Evolutionary conservation across 1,139 yeast species (phyloP).

Genomic region (Yamadazyma jaroonii): DNA sequence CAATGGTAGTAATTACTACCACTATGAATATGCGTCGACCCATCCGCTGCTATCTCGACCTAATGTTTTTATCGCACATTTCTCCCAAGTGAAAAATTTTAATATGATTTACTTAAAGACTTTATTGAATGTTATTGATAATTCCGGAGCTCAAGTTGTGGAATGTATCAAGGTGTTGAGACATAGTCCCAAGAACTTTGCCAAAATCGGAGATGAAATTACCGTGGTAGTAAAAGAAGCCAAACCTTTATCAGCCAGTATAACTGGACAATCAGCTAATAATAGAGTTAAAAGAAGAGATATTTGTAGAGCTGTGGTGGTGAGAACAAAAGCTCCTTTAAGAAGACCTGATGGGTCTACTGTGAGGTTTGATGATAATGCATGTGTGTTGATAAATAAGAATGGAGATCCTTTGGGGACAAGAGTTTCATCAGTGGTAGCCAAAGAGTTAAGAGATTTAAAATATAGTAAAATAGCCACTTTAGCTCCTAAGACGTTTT

Average conservation of each 20-base stretch:
- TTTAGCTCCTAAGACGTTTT: constrained; percentile 85
- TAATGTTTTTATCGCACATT: background rate
- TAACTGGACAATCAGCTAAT: constrained; percentile 66
- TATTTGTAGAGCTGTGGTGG: constrained; percentile 92
- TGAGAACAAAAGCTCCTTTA: constrained; percentile 85
- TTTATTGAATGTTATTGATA: constrained; percentile 86
- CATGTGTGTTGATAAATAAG: constrained; percentile 91
- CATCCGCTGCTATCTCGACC: too few relatives aligned
- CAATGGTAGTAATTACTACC: background rate
- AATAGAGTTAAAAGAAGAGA: constrained; percentile 94
- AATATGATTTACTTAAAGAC: constrained; percentile 83
- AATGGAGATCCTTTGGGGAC: constrained; percentile 94
- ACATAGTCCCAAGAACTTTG: constrained; percentile 82
- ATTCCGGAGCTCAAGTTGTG: constrained; percentile 92
- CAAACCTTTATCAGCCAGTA: constrained; percentile 60
- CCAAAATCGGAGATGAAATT: constrained; percentile 84
- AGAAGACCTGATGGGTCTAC: constrained; percentile 86
- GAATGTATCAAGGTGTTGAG: constrained; percentile 95
- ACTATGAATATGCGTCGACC: too few relatives aligned
- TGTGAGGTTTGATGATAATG: constrained; percentile 90
- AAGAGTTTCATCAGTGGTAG: constrained; percentile 88
- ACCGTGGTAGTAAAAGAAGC: constrained; percentile 96
- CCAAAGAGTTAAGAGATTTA: constrained; percentile 83
- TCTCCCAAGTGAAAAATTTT: constrained; percentile 2
- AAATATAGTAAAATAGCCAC: constrained; percentile 86